Conservation (phyloP, 257 asterid species). For the Rauvolfia tetraphylla region DNA sequence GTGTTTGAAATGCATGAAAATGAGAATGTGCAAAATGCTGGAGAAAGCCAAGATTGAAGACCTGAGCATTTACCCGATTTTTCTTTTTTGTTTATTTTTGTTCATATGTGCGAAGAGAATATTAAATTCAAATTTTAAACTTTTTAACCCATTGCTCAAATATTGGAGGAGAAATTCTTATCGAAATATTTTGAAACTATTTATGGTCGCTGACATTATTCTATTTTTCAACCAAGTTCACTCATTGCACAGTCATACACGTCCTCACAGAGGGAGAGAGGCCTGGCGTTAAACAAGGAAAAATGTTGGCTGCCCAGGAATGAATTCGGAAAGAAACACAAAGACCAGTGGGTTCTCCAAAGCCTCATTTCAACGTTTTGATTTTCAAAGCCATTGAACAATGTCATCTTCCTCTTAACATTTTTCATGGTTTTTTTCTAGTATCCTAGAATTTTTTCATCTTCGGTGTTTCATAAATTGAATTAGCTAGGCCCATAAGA, state of each 20-base stretch:
- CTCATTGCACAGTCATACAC: background rate
- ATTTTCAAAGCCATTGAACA: slow-evolving; percentile 10
- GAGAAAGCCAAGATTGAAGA: too few relatives aligned
- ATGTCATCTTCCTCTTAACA: background rate
- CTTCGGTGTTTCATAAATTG: background rate
- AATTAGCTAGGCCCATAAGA: background rate
- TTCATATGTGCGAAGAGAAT: too few relatives aligned
- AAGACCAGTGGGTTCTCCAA: background rate
- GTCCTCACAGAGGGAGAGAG: slow-evolving; percentile 8
- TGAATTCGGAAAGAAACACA: background rate
- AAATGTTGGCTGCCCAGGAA: slow-evolving; percentile 9
- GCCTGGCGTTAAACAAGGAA: slow-evolving; percentile 23
- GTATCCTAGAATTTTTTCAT: background rate
- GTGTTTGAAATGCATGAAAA: too few relatives aligned
- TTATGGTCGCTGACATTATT: background rate
- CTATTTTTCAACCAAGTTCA: background rate
- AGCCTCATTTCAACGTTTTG: background rate
- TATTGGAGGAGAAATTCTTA: background rate
- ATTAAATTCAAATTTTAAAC: too few relatives aligned
- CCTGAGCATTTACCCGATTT: too few relatives aligned
- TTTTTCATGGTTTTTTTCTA: background rate
- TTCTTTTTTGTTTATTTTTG: too few relatives aligned
- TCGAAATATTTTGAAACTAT: slow-evolving; percentile 8
- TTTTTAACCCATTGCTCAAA: background rate
- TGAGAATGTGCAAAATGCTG: too few relatives aligned